phyloP scores from a whole-genome alignment of 2,329 filamentous ascomycete species.

The Chaetomiaceae sp. region DNA sequence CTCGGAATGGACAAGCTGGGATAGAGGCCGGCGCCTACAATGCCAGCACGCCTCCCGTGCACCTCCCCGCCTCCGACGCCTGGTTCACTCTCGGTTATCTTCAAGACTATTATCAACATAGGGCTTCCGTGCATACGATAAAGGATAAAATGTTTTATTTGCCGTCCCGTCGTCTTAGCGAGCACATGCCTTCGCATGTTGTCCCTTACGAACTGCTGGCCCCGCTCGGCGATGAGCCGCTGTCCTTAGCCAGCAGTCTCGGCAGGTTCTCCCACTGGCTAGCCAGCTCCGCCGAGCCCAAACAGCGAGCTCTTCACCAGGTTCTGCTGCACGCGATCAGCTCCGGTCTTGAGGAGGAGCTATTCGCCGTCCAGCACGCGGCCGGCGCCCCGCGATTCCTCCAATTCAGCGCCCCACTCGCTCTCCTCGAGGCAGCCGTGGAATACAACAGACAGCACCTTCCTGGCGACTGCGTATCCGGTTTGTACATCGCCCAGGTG shows the following conservation, averaged over 20 bases:
- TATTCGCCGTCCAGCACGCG: background rate
- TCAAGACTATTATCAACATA: too few species aligned
- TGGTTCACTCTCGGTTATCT: too few species aligned
- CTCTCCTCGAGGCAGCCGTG: slow-evolving; percentile 55
- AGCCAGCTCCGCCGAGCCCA: background rate
- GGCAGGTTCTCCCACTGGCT: slow-evolving; percentile 10
- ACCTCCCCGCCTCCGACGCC: too few species aligned
- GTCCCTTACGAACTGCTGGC: slow-evolving; percentile 37
- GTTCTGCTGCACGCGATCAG: background rate
- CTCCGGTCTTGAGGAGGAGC: background rate
- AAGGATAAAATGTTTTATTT: slow-evolving; percentile 57
- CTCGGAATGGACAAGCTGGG: too few species aligned
- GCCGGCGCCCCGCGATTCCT: slow-evolving; percentile 36
- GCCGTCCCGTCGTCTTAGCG: too few species aligned
- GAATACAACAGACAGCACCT: slow-evolving; percentile 37
- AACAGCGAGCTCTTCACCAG: slow-evolving; percentile 5
- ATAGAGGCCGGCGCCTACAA: too few species aligned
- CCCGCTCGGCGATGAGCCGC: background rate
- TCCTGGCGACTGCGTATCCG: slow-evolving; percentile 20
- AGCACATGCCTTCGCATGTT: slow-evolving; percentile 20
- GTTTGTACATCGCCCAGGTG: slow-evolving; percentile 84
- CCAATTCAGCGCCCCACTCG: slow-evolving; percentile 55
- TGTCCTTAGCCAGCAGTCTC: background rate
- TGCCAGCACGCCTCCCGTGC: too few species aligned
- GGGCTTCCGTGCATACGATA: too few species aligned